Base-by-base conservation (phyloP, 257 asterid genomes). In the Fraxinus excelsior region DNA sequence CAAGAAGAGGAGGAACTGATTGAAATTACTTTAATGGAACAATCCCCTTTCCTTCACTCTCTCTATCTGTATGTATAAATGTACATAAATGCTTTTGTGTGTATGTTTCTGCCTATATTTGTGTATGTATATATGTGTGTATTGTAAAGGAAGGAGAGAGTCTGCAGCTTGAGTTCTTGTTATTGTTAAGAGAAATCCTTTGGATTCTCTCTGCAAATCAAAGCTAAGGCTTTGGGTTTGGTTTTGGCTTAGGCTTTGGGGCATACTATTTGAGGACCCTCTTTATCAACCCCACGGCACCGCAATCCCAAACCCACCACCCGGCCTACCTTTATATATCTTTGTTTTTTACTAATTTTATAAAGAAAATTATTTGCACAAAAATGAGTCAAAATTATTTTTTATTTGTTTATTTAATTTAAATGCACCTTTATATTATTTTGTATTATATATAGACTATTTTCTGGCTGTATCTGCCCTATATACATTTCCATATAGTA, bases 151-250 rank as follows among this genome's bases (percentile, higher is more conserved):
- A 44, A 40, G 65, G 80, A 31, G 70, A 46, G 25, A 26, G 21
- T 23, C 75, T 81, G 89, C 78, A 80, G 85, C 77, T 82, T 86
- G 86, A 58, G 76, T 81, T 83, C 82, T 85, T 80, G 81, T 82
- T 76, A 73, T 80, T 51, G 62, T 62, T 23, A 42, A 71, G 83
- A 84, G 81, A 85, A 78, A 85, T 80, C 88, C 88, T 85, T 87
- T 71, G 89, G 90, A 86, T 86, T 87, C 88, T 85, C 88, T 86
- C 91, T 87, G 89, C 84, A 88, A 85, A 90, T 89, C 87, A 89
- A 88, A 87, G 89, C 88, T 75, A 77, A 87, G 87, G 84, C 88
- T 85, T 88, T 82, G 82, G 90, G 68, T 81, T 5, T 34, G 46
- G 46, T 86, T 72, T 67, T 77, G 83, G 73, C 83, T 72, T 72